Percentiles rank a stretch among this genome's conserved stretches.
Conservation (phyloP, 2,329 filamentous ascomycete genomes). For the Aspergillus sp. region DNA sequence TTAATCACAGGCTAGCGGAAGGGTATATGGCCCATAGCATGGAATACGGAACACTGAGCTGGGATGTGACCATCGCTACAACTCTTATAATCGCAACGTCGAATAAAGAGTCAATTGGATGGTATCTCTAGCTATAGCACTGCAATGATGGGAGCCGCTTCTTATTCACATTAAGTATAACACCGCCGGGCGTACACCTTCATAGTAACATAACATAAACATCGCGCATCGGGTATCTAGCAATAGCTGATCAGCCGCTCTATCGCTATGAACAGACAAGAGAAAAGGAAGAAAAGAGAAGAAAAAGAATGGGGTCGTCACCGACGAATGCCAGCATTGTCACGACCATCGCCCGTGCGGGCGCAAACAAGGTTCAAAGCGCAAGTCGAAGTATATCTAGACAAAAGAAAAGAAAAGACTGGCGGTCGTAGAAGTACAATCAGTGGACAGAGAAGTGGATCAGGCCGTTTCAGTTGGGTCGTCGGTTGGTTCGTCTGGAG, state of each 20-base stretch:
- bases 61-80: no score
- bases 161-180: no score
- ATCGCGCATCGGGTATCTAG: constrained; percentile 2
- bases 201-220: background rate
- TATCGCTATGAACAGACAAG: constrained; percentile 4
- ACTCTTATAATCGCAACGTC: no score
- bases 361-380: background rate
- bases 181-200: no score
- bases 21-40: no score
- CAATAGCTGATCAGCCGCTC: constrained; percentile 4
- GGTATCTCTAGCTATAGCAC: no score
- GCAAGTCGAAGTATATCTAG: background rate
- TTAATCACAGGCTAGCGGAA: no score
- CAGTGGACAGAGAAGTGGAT: background rate
- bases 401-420: constrained; percentile 1
- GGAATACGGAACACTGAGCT: no score
- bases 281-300: constrained; percentile 1
- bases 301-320: background rate
- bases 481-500: background rate
- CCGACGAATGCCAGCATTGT: constrained; percentile 6
- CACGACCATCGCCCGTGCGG: background rate
- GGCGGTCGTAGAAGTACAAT: background rate
- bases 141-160: no score
- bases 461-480: background rate
- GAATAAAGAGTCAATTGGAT: no score